Conservation (phyloP, 495 filamentous ascomycete species). For the Aspergillus biplanus region DNA sequence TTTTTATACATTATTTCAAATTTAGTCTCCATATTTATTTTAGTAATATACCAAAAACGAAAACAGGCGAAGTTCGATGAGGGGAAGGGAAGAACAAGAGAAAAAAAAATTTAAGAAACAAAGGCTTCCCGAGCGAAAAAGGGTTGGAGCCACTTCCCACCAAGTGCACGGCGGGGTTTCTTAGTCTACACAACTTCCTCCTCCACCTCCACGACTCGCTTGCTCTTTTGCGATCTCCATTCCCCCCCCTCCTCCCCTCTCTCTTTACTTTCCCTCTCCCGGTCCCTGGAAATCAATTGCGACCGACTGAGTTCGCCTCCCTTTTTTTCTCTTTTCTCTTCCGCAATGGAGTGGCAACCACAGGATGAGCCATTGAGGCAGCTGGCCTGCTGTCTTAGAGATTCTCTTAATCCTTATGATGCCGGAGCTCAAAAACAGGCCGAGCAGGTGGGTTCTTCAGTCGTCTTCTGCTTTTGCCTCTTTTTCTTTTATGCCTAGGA, state of each 20-base stretch:
- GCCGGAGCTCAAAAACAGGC: conserved; percentile 80
- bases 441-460: conserved; percentile 42
- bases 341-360: conserved; percentile 89
- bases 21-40: conserved; percentile 3
- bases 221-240: conserved; percentile 9
- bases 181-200: conserved; percentile 22
- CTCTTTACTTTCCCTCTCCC: conserved; percentile 32
- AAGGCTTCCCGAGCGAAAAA: conserved; percentile 10
- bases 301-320: conserved; percentile 9
- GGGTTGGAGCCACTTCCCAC: conserved; percentile 23
- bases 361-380: conserved; percentile 83
- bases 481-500: conserved; percentile 10
- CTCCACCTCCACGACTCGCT: conserved; percentile 16
- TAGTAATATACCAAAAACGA: neutral
- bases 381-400: conserved; percentile 84
- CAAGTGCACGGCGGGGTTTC: conserved; percentile 24
- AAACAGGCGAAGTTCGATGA: neutral
- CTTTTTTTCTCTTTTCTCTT: conserved; percentile 10
- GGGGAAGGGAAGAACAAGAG: neutral
- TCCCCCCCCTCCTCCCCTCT: conserved; percentile 1
- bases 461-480: conserved; percentile 20
- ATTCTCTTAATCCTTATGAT: conserved; percentile 87
- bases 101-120: neutral
- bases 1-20: neutral
- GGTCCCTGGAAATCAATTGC: conserved; percentile 18